Conservation (phyloP, 768 basidiomycete species). For the Auriscalpium vulgare region DNA sequence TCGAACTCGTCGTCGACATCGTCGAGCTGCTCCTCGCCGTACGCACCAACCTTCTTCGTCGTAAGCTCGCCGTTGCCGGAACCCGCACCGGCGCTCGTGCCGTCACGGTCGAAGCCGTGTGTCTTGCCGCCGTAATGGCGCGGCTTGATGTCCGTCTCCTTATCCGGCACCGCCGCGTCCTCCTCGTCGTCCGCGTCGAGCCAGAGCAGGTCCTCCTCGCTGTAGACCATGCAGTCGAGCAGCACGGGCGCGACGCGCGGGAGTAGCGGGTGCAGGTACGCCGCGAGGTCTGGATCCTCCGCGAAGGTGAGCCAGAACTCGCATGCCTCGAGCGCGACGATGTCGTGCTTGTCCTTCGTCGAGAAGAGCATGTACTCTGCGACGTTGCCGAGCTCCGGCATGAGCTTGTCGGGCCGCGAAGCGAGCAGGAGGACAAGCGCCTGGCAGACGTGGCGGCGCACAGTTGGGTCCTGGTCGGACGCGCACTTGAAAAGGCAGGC, state of each 20-base stretch:
- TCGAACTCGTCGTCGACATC: constrained; percentile 72
- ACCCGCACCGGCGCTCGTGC: constrained; percentile 13
- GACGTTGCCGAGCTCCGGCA: constrained; percentile 92
- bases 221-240: constrained; percentile 96
- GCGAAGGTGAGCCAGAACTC: constrained; percentile 99
- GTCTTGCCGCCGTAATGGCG: constrained; percentile 82
- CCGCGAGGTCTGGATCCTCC: constrained; percentile 83
- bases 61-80: constrained; percentile 17
- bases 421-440: constrained; percentile 90
- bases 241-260: constrained; percentile 90
- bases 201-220: constrained; percentile 93
- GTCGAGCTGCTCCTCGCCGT: constrained; percentile 75
- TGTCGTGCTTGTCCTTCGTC: constrained; percentile 95
- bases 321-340: constrained; percentile 94
- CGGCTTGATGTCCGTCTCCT: constrained; percentile 93
- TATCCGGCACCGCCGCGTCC: constrained; percentile 80
- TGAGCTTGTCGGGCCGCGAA: constrained; percentile 89
- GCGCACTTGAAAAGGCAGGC: constrained; percentile 91
- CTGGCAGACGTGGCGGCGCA: constrained; percentile 93
- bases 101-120: constrained; percentile 76
- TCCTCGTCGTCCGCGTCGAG: constrained; percentile 89
- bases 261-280: constrained; percentile 78
- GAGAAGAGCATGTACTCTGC: constrained; percentile 99
- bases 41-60: constrained; percentile 42
- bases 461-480: constrained; percentile 87